Conservation (phyloP, 352 stramenopile species). For the Thraustotheca clavata region DNA sequence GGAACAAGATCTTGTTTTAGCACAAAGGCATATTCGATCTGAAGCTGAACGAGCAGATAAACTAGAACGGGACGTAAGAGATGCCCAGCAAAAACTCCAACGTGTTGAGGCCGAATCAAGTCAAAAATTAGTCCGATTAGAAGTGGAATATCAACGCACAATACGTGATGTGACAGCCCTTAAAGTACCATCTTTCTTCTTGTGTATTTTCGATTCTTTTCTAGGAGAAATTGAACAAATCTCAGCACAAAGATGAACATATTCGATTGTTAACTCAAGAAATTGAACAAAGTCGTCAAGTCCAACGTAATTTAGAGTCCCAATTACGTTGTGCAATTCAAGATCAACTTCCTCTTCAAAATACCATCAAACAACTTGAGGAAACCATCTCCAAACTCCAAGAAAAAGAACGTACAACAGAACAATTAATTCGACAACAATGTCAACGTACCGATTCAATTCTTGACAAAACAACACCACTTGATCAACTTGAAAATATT, state of each 20-base stretch:
- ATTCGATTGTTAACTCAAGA: constrained; percentile 10
- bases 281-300: neutral
- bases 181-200: neutral
- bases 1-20: constrained; percentile 8
- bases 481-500: constrained; percentile 5
- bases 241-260: neutral
- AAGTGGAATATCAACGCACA: constrained; percentile 8
- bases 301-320: neutral
- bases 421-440: neutral
- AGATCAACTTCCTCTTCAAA: neutral
- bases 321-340: neutral
- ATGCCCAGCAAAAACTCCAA: neutral
- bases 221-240: neutral
- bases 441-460: neutral
- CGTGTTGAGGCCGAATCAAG: neutral
- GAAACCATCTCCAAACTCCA: neutral
- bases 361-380: constrained; percentile 5
- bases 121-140: neutral
- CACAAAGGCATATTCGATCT: neutral
- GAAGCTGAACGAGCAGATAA: neutral
- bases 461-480: neutral
- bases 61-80: neutral
- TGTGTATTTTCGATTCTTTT: neutral
- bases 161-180: neutral
- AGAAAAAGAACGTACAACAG: neutral